Evolutionary conservation across 371 early-diverging fungal species (phyloP).

Genomic region (Actinomortierella wolfii): DNA sequence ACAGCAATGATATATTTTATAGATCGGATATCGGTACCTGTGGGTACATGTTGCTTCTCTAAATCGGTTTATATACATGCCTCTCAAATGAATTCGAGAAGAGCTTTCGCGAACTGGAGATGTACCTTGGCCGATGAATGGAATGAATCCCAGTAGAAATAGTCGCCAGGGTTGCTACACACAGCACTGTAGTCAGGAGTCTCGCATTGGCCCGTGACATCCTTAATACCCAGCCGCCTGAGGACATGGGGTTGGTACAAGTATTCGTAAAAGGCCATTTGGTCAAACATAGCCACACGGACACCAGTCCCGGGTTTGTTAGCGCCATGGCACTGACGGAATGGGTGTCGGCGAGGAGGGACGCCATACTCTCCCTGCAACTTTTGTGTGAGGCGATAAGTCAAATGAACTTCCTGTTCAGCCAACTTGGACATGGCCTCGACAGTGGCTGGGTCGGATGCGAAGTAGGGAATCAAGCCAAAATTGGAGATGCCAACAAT

Average conservation of each 20-base stretch:
- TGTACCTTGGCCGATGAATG: conserved; percentile 28
- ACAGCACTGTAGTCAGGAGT: conserved; percentile 1
- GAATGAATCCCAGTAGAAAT: conserved; percentile 25
- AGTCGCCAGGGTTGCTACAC: conserved; percentile 10
- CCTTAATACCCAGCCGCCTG: conserved; percentile 17
- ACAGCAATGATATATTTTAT: too few relatives aligned
- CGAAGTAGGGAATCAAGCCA: conserved; percentile 20
- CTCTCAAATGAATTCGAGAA: conserved; percentile 9
- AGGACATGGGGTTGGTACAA: conserved; percentile 9
- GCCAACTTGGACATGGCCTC: conserved; percentile 10
- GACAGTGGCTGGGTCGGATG: conserved; percentile 6
- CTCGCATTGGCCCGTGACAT: conserved; percentile 21
- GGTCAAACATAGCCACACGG: conserved; percentile 32
- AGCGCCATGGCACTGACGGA: neutral
- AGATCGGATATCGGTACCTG: too few relatives aligned
- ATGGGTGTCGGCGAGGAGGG: neutral
- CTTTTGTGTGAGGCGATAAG: conserved; percentile 12
- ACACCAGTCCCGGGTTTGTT: conserved; percentile 9
- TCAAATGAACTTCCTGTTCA: conserved; percentile 8
- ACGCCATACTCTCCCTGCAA: conserved; percentile 15
- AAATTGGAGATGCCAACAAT: conserved; percentile 24
- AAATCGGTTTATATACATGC: too few relatives aligned
- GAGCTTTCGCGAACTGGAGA: conserved; percentile 16
- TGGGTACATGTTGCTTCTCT: too few relatives aligned
- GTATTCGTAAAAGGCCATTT: conserved; percentile 3